Base-by-base conservation (phyloP, 306 rosid genomes). In the Vicia villosa region DNA sequence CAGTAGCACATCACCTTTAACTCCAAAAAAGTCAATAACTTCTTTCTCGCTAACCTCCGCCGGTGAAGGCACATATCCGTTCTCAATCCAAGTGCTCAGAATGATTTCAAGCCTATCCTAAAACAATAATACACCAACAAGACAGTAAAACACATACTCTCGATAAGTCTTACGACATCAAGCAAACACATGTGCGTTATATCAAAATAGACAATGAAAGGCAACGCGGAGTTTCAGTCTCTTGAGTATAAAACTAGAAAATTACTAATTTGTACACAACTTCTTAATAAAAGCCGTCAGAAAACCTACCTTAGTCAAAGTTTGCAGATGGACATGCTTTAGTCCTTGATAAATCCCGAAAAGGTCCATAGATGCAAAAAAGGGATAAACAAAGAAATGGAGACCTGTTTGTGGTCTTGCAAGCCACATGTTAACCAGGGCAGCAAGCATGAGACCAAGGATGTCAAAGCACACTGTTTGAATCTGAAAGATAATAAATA, bases 391-490 rank as follows among this genome's bases (percentile, higher is more conserved):
- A 36, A 90, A 32, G 69, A 85, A 83, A 42, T 85, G 86, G 55
- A 89, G 69, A 83, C 79, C 88, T 42, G 89, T 79, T 69, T 77
- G 93, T 79, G 51, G 80, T 60, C 96, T 92, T 75, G 74, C 75
- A 80, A 20, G 20, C 56, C 69, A 61, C 79, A 88, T 11, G 78
- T 88, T 92, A 69, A 92, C 77, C 56, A 88, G 68, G 42, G 88
- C 93, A 15, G 96, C 96, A 34, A 90, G 90, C 79, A 81, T 67
- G 51, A 93, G 93, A 57, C 98, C 98, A 59, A 90, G 89, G 80
- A 79, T 90, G 83, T 93, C 98, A 82, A 88, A 93, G 87, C 98
- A 93, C 61, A 90, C 98, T 17, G 98, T 90, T 83, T 93, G 98
- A 63, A 93, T 86, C 98, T 92, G 89, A 81, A 82, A 68, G 66